These are phyloP conservation scores for Isatis tinctoria DNA, from an alignment of 345 rosid genomes.

Conservation along the genomic window DNA sequence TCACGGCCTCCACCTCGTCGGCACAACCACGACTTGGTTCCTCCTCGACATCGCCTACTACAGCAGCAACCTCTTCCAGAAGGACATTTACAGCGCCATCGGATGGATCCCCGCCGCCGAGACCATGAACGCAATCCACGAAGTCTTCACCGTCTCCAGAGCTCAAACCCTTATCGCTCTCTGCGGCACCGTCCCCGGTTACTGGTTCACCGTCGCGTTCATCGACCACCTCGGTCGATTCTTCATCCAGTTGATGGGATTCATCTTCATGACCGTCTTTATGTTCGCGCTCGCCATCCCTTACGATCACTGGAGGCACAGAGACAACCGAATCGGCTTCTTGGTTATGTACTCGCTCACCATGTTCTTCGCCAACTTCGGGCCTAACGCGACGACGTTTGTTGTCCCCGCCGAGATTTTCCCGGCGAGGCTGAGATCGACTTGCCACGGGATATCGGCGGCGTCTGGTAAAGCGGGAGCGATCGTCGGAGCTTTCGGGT, in stretches of 20 bases:
- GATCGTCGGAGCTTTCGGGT: conserved; percentile 51
- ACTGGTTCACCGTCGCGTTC: conserved; percentile 68
- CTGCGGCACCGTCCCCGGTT: conserved; percentile 61
- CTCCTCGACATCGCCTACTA: conserved; percentile 69
- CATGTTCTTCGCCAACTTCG: conserved; percentile 62
- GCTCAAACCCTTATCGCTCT: conserved; percentile 60
- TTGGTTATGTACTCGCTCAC: conserved; percentile 51
- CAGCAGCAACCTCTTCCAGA: conserved; percentile 60
- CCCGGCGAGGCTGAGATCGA: conserved; percentile 56
- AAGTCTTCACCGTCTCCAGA: conserved; percentile 44
- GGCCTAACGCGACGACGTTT: conserved; percentile 69
- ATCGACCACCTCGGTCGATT: conserved; percentile 61
- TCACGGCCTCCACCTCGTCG: conserved; percentile 66
- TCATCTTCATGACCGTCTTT: conserved; percentile 57
- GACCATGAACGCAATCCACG: conserved; percentile 61
- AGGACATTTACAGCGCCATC: conserved; percentile 56
- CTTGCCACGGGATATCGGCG: conserved; percentile 63
- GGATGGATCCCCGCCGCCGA: conserved; percentile 46
- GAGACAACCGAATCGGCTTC: conserved; percentile 43
- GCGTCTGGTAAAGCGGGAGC: conserved; percentile 68
- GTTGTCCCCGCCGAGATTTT: conserved; percentile 63
- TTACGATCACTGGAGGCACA: conserved; percentile 51
- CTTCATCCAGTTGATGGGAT: conserved; percentile 59
- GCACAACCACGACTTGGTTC: conserved; percentile 70
- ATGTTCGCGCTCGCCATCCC: conserved; percentile 76